Conservation (phyloP, 2,329 filamentous ascomycete genomes). For the Aspergillus fijiensis region DNA sequence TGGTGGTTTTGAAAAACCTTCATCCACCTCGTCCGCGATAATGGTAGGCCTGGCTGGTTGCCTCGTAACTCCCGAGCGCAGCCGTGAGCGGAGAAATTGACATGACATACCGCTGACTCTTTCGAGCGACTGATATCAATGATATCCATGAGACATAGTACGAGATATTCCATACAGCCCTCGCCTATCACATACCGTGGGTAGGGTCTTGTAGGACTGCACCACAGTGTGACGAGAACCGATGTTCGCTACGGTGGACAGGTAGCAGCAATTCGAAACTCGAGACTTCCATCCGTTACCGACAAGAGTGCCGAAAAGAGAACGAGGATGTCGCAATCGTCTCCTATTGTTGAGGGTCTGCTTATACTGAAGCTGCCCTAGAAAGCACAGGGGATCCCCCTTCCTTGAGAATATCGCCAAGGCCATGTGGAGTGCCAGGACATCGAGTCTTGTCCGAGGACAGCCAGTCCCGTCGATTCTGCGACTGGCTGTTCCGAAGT, state of each 20-base stretch:
- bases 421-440: conserved; percentile 13
- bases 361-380: conserved; percentile 15
- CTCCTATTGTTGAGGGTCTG: conserved; percentile 13
- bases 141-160: conserved; percentile 7
- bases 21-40: conserved; percentile 14
- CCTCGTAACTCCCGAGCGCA: conserved; percentile 11
- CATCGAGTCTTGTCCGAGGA: conserved; percentile 17
- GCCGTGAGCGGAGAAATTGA: conserved; percentile 8
- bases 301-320: conserved; percentile 14
- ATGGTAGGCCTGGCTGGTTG: conserved; percentile 14
- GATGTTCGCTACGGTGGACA: conserved; percentile 1
- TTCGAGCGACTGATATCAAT: conserved; percentile 5
- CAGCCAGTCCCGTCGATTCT: conserved; percentile 17
- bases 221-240: conserved; percentile 8
- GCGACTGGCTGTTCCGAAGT: conserved; percentile 15
- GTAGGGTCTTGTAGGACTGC: conserved; percentile 9
- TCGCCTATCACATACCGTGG: conserved; percentile 4
- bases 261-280: neutral
- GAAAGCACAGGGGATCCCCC: conserved; percentile 15
- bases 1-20: conserved; percentile 13
- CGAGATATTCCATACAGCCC: conserved; percentile 4
- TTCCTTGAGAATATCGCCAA: conserved; percentile 13
- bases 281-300: conserved; percentile 12
- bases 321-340: conserved; percentile 12
- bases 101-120: conserved; percentile 9